A percentile compares a stretch with the other conserved stretches of the same genome.
Evolutionary conservation across 148 eudicot species (phyloP).

Genomic region (Spergularia marina): DNA sequence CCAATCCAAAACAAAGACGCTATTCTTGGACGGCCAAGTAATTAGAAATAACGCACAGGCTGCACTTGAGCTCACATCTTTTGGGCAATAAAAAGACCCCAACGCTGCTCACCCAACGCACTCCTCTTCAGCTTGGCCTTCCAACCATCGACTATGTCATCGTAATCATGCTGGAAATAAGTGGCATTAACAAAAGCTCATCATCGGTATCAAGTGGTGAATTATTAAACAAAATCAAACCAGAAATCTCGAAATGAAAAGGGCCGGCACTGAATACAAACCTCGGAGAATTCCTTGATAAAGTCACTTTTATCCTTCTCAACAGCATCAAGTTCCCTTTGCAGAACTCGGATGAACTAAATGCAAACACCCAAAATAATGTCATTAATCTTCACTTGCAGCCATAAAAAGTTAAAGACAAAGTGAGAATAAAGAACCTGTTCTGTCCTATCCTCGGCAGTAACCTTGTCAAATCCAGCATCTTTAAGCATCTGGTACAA

Average conservation of each 20-base stretch:
- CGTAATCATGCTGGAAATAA: slow-evolving; percentile 38
- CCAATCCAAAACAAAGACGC: not conserved
- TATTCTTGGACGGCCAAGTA: not conserved
- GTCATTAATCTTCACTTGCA: not conserved
- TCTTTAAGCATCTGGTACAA: slow-evolving; percentile 78
- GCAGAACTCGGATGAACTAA: slow-evolving; percentile 73
- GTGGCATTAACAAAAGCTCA: not conserved
- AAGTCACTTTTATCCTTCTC: slow-evolving; percentile 82
- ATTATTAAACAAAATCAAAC: not conserved
- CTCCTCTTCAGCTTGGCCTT: slow-evolving; percentile 69
- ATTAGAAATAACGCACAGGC: not conserved
- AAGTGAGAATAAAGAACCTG: slow-evolving; percentile 45
- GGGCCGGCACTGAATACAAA: slow-evolving; percentile 24
- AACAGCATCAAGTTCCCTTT: slow-evolving; percentile 59
- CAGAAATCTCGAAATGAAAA: too few relatives aligned
- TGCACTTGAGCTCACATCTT: slow-evolving; percentile 34
- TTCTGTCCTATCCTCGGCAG: slow-evolving; percentile 88
- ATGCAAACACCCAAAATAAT: slow-evolving; percentile 6
- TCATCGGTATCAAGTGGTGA: not conserved
- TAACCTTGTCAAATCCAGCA: slow-evolving; percentile 79
- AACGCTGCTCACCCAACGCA: slow-evolving; percentile 74
- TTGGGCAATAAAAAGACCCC: slow-evolving; percentile 84
- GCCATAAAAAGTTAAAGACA: not conserved
- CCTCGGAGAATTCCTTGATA: slow-evolving; percentile 82
- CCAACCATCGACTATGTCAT: slow-evolving; percentile 91